Conservation (phyloP, 1,139 yeast species). For the Blastobotrys ciferrii region DNA sequence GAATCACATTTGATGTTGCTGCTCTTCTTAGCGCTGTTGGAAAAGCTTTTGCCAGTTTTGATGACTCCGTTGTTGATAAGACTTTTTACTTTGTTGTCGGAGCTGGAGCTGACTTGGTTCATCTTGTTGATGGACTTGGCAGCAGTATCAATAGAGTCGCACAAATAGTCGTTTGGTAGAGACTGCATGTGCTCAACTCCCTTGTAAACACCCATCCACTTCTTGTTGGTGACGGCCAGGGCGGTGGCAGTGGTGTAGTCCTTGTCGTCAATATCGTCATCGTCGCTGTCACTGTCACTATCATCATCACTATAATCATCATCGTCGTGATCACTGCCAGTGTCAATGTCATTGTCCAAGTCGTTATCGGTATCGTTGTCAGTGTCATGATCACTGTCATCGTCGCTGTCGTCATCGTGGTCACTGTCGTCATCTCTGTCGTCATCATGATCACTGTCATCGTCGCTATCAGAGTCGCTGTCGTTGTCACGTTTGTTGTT, state of each 20-base stretch:
- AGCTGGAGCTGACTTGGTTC: not conserved
- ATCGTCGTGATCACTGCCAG: not conserved
- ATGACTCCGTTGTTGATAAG: not conserved
- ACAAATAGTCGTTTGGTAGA: conserved; percentile 1
- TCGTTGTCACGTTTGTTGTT: not conserved
- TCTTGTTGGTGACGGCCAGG: not conserved
- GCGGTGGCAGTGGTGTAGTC: conserved; percentile 1
- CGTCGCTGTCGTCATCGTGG: not conserved
- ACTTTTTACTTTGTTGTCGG: not conserved
- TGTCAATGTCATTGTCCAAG: not conserved
- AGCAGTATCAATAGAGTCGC: conserved; percentile 3
- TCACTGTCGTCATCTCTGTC: not conserved
- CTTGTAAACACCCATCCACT: not conserved
- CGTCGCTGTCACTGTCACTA: not conserved
- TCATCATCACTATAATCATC: not conserved
- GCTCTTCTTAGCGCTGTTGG: not conserved
- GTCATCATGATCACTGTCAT: not conserved
- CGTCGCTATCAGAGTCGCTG: not conserved
- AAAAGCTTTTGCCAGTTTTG: not conserved
- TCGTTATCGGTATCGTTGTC: not conserved
- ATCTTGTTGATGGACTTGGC: not conserved
- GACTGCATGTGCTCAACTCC: not conserved
- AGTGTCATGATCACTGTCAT: not conserved
- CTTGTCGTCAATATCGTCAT: not conserved
- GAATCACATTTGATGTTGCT: conserved; percentile 1